Conservation (phyloP, 2,329 filamentous ascomycete species). For the Fusarium duplospermum region DNA sequence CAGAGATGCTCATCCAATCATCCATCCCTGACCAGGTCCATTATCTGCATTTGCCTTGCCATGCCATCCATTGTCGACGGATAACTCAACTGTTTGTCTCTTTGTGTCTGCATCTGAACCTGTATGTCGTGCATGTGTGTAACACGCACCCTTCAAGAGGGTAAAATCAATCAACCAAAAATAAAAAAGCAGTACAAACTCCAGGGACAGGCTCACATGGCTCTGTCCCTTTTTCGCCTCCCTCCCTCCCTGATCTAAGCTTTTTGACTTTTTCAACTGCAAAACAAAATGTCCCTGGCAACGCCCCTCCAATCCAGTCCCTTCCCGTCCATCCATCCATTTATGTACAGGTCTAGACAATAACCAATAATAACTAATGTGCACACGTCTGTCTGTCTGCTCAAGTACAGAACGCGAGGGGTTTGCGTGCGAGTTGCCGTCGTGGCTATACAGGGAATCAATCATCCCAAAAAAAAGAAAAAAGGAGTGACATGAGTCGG, state of each 20-base stretch:
- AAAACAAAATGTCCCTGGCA: slow-evolving; percentile 30
- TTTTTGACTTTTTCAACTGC: slow-evolving; percentile 39
- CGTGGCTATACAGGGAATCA: slow-evolving; percentile 32
- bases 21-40: slow-evolving; percentile 13
- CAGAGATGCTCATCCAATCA: slow-evolving; percentile 17
- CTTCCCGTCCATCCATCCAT: background rate
- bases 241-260: slow-evolving; percentile 39
- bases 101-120: slow-evolving; percentile 18
- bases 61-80: slow-evolving; percentile 21
- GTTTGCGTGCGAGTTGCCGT: slow-evolving; percentile 36
- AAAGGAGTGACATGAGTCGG: slow-evolving; percentile 46
- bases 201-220: slow-evolving; percentile 25
- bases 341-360: slow-evolving; percentile 44
- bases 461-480: slow-evolving; percentile 21
- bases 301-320: slow-evolving; percentile 32
- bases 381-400: slow-evolving; percentile 17
- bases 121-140: slow-evolving; percentile 10
- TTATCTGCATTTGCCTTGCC: slow-evolving; percentile 14
- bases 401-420: slow-evolving; percentile 4
- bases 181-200: slow-evolving; percentile 35
- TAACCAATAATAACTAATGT: slow-evolving; percentile 36
- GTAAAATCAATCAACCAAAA: slow-evolving; percentile 21
- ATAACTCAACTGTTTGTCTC: slow-evolving; percentile 26
- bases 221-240: slow-evolving; percentile 31
- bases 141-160: slow-evolving; percentile 17